Percentiles rank a stretch among this genome's conserved stretches.
phyloP scores from a whole-genome alignment of 305 asterid genomes.

The Fraxinus angustifolia region DNA sequence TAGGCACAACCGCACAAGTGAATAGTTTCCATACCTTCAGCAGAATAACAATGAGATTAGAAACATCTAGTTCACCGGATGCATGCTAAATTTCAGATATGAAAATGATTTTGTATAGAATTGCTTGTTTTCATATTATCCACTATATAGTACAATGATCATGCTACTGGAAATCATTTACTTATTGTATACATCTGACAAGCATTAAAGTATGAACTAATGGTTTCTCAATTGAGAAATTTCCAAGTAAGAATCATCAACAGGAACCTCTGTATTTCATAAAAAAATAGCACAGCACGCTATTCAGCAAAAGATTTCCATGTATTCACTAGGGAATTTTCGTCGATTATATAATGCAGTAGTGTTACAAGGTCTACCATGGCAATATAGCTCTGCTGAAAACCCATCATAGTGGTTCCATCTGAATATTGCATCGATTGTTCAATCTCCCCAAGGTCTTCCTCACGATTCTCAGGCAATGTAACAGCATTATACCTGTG shows the following conservation, averaged over 20 bases:
- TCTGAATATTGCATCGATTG: conserved; percentile 41
- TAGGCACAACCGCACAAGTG: background rate
- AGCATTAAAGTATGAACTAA: background rate
- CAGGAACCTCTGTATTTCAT: background rate
- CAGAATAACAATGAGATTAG: background rate
- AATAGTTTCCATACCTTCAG: background rate
- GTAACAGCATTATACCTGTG: conserved; percentile 60
- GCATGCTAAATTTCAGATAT: background rate
- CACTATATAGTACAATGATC: background rate
- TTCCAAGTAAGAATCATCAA: background rate
- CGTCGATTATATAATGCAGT: conserved; percentile 6
- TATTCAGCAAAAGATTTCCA: conserved; percentile 6
- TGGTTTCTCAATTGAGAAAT: background rate
- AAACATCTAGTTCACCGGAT: background rate
- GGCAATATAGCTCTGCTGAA: conserved; percentile 57
- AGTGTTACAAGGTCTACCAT: conserved; percentile 45
- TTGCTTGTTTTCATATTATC: background rate
- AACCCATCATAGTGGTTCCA: conserved; percentile 49
- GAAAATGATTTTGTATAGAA: background rate
- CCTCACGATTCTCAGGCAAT: conserved; percentile 51
- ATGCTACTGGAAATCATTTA: background rate
- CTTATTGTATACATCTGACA: background rate
- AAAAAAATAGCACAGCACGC: background rate
- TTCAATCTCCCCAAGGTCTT: conserved; percentile 59
- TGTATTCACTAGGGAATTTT: conserved; percentile 1